A percentile compares a stretch with the other conserved stretches of the same genome.
These are phyloP conservation scores for Populus nigra DNA, from an alignment of 345 rosid species.

Conservation along the genomic window DNA sequence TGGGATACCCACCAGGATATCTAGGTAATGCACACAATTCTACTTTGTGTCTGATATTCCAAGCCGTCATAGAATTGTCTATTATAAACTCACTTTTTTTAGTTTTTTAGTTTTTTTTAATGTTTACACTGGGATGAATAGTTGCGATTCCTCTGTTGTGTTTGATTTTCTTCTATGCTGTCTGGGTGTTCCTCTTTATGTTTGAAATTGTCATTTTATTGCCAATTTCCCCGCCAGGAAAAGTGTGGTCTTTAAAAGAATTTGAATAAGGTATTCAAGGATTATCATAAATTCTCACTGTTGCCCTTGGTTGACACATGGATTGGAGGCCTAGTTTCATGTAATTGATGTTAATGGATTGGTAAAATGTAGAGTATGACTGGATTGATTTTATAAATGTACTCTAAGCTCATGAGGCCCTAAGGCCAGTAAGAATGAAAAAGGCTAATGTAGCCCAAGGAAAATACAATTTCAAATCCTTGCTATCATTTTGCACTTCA, in stretches of 20 bases:
- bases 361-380: background rate
- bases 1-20: slow-evolving; percentile 97
- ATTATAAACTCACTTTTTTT: background rate
- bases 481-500: background rate
- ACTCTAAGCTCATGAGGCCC: background rate
- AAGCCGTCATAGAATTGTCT: background rate
- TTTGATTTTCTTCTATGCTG: background rate
- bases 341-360: background rate
- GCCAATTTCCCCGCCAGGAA: background rate
- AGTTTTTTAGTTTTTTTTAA: background rate
- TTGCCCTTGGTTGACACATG: background rate
- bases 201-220: background rate
- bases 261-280: background rate
- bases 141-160: background rate
- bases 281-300: background rate
- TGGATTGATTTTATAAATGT: background rate
- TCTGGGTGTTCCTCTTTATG: background rate
- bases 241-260: background rate
- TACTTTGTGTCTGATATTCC: background rate
- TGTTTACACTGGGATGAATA: background rate
- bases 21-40: slow-evolving; percentile 46
- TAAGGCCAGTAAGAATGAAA: background rate
- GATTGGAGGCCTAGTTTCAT: background rate
- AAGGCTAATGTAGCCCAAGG: background rate
- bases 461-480: background rate